Percentiles rank a stretch among this genome's conserved stretches.
These are phyloP conservation scores for Mycena amicta DNA, from an alignment of 768 basidiomycete species.

Conservation along the genomic window DNA sequence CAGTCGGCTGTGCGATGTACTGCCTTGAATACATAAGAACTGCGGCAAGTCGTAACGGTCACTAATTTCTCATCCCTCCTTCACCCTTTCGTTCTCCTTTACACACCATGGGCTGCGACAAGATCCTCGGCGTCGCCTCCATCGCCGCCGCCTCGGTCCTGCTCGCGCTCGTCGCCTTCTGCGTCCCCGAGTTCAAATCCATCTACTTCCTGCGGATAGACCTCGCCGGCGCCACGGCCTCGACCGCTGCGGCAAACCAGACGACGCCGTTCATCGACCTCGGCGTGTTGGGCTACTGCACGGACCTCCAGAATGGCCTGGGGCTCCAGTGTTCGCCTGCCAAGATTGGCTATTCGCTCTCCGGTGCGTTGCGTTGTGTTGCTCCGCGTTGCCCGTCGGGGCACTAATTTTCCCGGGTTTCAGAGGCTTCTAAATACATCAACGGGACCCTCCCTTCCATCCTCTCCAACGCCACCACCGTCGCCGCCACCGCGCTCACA, in stretches of 20 bases:
- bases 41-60: too few relatives aligned
- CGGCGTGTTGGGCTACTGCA: slow-evolving; percentile 71
- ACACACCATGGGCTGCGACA: background rate
- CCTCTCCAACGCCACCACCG: slow-evolving; percentile 13
- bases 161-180: background rate
- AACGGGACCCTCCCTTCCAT: slow-evolving; percentile 34
- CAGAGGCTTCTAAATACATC: slow-evolving; percentile 45
- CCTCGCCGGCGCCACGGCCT: slow-evolving; percentile 37
- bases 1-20: too few relatives aligned
- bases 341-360: background rate
- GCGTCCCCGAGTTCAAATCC: slow-evolving; percentile 64
- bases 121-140: background rate
- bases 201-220: slow-evolving; percentile 63
- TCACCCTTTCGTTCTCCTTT: background rate
- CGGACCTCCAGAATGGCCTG: slow-evolving; percentile 30
- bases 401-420: too few relatives aligned
- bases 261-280: slow-evolving; percentile 42
- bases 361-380: too few relatives aligned
- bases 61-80: background rate
- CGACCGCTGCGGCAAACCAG: background rate
- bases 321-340: background rate
- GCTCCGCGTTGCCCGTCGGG: too few relatives aligned
- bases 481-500: slow-evolving; percentile 71
- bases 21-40: too few relatives aligned
- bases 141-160: background rate